phyloP scores from a whole-genome alignment of 2,329 filamentous ascomycete genomes.

The Cyphellophora europaea region DNA sequence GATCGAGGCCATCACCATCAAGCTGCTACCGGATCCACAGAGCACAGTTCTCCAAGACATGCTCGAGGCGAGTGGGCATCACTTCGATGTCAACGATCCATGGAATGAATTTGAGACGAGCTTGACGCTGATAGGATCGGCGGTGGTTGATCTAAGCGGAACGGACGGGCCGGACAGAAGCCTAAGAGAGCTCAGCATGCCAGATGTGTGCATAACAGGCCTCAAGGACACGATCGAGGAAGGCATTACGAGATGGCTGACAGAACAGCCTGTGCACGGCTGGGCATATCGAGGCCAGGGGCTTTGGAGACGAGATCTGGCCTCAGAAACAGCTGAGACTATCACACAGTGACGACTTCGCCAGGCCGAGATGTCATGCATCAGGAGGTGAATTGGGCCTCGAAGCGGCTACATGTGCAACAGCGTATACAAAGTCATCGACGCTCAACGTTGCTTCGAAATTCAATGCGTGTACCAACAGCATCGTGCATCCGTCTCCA shows the following conservation, averaged over 20 bases:
- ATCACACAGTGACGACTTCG: no score
- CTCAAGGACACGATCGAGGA: conserved; percentile 9
- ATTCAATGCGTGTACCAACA: no score
- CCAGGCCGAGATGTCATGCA: no score
- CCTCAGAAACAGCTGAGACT: no score
- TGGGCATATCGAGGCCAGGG: neutral
- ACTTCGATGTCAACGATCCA: conserved; percentile 32
- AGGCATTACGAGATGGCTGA: conserved; percentile 4
- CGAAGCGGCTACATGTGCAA: no score
- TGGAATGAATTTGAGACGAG: conserved; percentile 48
- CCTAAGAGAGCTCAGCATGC: conserved; percentile 12
- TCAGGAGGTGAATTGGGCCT: no score
- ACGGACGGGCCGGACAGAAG: neutral
- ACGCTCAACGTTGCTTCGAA: no score
- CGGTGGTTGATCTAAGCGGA: conserved; percentile 16
- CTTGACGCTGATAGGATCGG: conserved; percentile 37
- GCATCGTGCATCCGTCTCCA: no score
- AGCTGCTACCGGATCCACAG: conserved; percentile 33
- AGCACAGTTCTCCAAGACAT: conserved; percentile 31
- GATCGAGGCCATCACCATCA: conserved; percentile 46
- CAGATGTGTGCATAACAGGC: conserved; percentile 15
- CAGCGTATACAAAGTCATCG: no score
- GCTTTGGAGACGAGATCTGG: neutral
- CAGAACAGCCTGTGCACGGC: neutral
- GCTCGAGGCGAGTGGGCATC: conserved; percentile 21